Percentiles rank a stretch among this genome's conserved stretches.
phyloP scores from a whole-genome alignment of 441 rosid genomes.

The Mallotus repandus region DNA sequence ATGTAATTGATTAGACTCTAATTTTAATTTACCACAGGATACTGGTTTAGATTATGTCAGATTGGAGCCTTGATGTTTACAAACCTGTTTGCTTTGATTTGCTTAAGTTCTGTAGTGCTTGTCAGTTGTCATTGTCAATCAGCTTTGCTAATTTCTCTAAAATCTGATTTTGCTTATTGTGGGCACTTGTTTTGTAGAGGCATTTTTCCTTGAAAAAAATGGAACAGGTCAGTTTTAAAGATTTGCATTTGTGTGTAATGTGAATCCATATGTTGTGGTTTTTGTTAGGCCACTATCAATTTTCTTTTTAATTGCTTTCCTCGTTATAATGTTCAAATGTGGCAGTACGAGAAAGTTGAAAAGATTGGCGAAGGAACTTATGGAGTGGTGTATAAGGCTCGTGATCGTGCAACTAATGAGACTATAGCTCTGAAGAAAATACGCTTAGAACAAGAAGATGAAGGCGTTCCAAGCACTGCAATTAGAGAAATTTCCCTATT shows the following conservation, averaged over 20 bases:
- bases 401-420: conserved; percentile 81
- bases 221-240: conserved; percentile 12
- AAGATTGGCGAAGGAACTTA: conserved; percentile 98
- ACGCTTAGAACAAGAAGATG: conserved; percentile 81
- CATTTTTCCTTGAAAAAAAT: not conserved
- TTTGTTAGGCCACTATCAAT: not conserved
- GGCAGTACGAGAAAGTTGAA: conserved; percentile 95
- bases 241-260: not conserved
- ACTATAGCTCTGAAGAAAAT: conserved; percentile 71
- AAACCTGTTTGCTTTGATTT: no score
- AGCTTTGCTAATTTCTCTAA: no score
- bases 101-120: no score
- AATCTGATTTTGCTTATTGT: not conserved
- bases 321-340: conserved; percentile 1
- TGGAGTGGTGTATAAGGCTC: conserved; percentile 96
- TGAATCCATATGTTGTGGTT: not conserved
- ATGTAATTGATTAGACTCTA: no score
- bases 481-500: conserved; percentile 82
- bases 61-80: no score
- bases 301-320: not conserved
- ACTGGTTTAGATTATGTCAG: no score
- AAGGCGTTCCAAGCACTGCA: conserved; percentile 92
- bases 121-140: no score
- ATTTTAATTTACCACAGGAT: no score
- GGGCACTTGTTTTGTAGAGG: conserved; percentile 1